Evolutionary conservation across 176 grass and related monocot species (phyloP), one percentile per base, ranked within the genome.

Genomic region (Oryza longistaminata): DNA sequence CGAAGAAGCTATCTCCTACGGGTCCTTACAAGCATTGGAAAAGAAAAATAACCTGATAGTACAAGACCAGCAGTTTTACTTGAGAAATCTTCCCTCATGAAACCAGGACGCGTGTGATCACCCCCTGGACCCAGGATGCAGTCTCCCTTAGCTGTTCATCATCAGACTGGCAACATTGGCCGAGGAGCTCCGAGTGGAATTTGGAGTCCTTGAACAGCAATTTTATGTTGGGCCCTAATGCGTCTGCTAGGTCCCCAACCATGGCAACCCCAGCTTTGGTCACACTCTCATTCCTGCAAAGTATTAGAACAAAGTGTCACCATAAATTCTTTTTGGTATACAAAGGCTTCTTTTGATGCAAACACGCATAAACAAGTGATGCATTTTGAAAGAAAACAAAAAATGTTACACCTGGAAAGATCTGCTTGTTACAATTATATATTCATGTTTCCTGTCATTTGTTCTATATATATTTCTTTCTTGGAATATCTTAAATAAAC

Each of bases 141-240:
- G 87, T 94, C 69, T 94, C 92, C 66, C 82, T 94, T 61, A 94
- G 68, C 66, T 89, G 92, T 45, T 91, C 81, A 34, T 91, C 89
- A 3, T 94, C 92, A 61, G 89, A 94, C 60, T 89, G 80, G 31
- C 88, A 84, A 49, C 89, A 94, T 22, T 91, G 80, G 49, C 89
- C 83, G 12, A 94, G 72, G 80, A 94, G 86, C 68, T 94, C 89
- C 0, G 70, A 37, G 65, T 94, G 92, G 81, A 94, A 94, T 46
- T 64, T 87, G 25, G 79, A 87, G 40, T 85, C 67, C 29, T 75
- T 89, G 34, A 94, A 72, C 79, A 94, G 70, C 21, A 91, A 37
- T 53, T 94, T 94, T 9, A 88, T 70, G 48, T 88, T 85, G 1
- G 92, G 89, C 19, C 92, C 92, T 16, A 91, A 83, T 10, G 89